Conservation (phyloP, 495 filamentous ascomycete genomes). For the Lophiostoma macrostomum region DNA sequence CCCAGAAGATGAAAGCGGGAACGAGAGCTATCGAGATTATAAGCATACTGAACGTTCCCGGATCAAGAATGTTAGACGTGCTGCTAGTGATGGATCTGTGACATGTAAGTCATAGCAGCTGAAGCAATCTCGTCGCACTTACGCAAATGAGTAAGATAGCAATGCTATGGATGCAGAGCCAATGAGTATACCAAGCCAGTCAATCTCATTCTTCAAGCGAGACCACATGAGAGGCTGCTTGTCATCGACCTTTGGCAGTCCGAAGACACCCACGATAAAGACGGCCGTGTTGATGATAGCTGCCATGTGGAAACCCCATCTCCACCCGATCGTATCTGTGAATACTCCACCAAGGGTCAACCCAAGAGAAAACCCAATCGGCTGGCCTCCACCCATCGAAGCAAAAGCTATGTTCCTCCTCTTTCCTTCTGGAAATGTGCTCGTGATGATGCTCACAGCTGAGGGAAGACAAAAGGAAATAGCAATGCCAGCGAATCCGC, state of each 20-base stretch:
- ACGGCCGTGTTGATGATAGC: constrained; percentile 42
- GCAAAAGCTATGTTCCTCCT: constrained; percentile 50
- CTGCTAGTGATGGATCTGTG: constrained; percentile 42
- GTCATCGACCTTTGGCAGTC: constrained; percentile 38
- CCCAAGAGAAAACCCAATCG: constrained; percentile 47
- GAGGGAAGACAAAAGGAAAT: constrained; percentile 52
- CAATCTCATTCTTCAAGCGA: constrained; percentile 42
- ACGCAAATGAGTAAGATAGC: constrained; percentile 50
- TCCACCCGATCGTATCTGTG: constrained; percentile 49
- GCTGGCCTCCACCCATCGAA: constrained; percentile 46
- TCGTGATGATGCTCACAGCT: constrained; percentile 49
- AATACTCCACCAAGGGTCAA: constrained; percentile 49
- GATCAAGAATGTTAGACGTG: constrained; percentile 37
- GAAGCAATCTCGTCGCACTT: constrained; percentile 10
- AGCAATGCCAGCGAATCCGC: constrained; percentile 50
- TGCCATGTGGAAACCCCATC: constrained; percentile 46
- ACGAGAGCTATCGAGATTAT: constrained; percentile 44
- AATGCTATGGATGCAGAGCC: constrained; percentile 42
- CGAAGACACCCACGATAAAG: constrained; percentile 41
- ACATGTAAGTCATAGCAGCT: not conserved
- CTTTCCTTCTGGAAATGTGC: constrained; percentile 42
- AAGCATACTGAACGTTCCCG: constrained; percentile 42
- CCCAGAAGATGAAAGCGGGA: constrained; percentile 47
- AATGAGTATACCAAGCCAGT: constrained; percentile 48
- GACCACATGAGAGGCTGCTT: constrained; percentile 21